Percentiles rank a stretch among this genome's conserved stretches.
Conservation (phyloP, 2,329 filamentous ascomycete genomes). For the Pseudocercospora fuligena region DNA sequence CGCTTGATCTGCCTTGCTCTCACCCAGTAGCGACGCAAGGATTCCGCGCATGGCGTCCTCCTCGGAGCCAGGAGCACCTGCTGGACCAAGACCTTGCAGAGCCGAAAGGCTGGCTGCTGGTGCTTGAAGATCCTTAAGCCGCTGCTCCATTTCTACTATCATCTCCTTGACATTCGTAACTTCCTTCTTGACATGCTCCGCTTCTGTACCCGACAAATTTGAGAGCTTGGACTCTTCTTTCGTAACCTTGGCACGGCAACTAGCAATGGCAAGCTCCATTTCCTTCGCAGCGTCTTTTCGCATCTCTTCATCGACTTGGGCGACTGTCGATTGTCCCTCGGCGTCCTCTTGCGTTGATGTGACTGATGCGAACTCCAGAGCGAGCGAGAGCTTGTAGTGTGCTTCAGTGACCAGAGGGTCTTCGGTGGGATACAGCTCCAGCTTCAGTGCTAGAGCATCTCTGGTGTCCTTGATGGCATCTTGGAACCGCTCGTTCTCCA, state of each 20-base stretch:
- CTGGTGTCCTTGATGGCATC: conserved; percentile 85
- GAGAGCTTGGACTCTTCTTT: conserved; percentile 71
- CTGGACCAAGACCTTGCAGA: conserved; percentile 50
- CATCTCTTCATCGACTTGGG: conserved; percentile 67
- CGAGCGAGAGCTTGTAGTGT: conserved; percentile 94
- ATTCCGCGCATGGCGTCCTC: conserved; percentile 62
- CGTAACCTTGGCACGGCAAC: conserved; percentile 71
- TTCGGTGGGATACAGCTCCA: conserved; percentile 77
- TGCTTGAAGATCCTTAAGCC: conserved; percentile 72
- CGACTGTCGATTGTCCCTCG: conserved; percentile 43
- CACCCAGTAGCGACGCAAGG: conserved; percentile 66
- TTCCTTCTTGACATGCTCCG: conserved; percentile 65
- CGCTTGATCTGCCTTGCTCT: conserved; percentile 64
- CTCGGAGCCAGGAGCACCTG: conserved; percentile 46
- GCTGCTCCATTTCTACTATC: conserved; percentile 76
- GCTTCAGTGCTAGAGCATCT: conserved; percentile 76
- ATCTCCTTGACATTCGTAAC: conserved; percentile 79
- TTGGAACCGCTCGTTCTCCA: conserved; percentile 91
- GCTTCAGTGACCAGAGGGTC: conserved; percentile 89
- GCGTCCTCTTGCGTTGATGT: conserved; percentile 59
- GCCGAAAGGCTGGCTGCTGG: conserved; percentile 63
- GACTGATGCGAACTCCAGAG: conserved; percentile 89
- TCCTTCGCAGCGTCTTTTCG: conserved; percentile 73
- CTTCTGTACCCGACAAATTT: conserved; percentile 56
- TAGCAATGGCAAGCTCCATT: conserved; percentile 74